phyloP scores from a whole-genome alignment of 192 early-diverging fungal species.

The Rhizophagus sp. region DNA sequence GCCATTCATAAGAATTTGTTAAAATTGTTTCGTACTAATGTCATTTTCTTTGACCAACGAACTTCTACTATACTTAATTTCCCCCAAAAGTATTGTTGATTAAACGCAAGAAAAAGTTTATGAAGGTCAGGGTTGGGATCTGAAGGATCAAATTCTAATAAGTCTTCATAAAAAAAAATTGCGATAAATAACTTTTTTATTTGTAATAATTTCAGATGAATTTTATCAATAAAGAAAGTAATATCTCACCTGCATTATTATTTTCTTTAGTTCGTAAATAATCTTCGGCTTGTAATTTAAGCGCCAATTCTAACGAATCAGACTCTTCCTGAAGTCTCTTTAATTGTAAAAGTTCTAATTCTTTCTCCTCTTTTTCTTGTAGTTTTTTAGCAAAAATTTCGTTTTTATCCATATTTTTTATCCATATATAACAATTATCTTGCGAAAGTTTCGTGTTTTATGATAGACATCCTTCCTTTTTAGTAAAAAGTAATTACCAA shows the following conservation, averaged over 20 bases:
- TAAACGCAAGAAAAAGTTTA: slow-evolving; percentile 53
- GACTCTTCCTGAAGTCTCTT: not conserved
- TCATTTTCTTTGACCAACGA: slow-evolving; percentile 58
- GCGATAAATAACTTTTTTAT: not conserved
- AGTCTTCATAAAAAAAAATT: not conserved
- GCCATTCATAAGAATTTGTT: too few relatives aligned
- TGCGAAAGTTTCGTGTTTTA: too few relatives aligned
- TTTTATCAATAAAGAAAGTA: not conserved
- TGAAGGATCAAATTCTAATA: not conserved
- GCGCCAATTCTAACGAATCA: slow-evolving; percentile 13
- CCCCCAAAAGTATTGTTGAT: slow-evolving; percentile 56
- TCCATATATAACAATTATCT: not conserved
- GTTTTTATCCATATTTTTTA: not conserved
- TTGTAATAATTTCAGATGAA: too few relatives aligned
- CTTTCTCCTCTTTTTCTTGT: not conserved
- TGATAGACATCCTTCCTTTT: too few relatives aligned
- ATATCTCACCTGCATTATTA: not conserved
- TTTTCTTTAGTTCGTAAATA: not conserved
- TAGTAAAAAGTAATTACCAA: too few relatives aligned
- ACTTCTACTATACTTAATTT: slow-evolving; percentile 57
- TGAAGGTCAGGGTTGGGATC: slow-evolving; percentile 54
- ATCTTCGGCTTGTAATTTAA: slow-evolving; percentile 16
- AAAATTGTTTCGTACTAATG: slow-evolving; percentile 38
- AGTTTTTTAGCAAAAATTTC: not conserved
- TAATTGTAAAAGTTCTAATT: not conserved